Base-by-base conservation (phyloP, 2,329 filamentous ascomycete species). In the Aquanectria penicillioides region DNA sequence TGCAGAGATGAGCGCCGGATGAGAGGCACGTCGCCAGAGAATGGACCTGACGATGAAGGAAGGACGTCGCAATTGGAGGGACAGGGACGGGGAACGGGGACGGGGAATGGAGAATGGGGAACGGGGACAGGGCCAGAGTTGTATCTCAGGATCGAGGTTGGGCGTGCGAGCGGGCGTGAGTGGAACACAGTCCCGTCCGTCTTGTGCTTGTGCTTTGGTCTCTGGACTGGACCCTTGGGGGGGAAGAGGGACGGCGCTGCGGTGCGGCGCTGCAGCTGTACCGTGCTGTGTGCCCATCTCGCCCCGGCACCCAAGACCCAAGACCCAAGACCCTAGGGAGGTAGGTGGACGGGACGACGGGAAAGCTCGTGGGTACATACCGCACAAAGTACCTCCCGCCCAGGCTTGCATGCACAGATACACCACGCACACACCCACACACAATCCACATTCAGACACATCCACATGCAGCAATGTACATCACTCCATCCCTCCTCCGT, bases 71-170 rank as follows among this genome's bases (percentile, higher is more conserved):
- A 70, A 70, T 70, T 65, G 68, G 57, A 68, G 54, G 41, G 68
- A 54, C 65, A 62, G 53, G 58, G 53, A 61, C 58, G 58, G 58
- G 53, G 40, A 33, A 47, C 37, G 56, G 50, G 34, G 46, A 47
- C 64, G 53, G 66, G 43, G 57, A 61, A 65, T 65, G 63, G 54
- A 53, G 67, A 65, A 67, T 58, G 59, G 57, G 63, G 59, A 62
- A 69, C 52, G 64, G 68, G 68, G 65, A 64, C 63, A 59, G 58
- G 67, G 59, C 60, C 61, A 61, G 49, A 69, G 65, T 68, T 70
- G 68, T 70, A 70, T 70, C 66, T 70, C 65, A 60, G 65, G 60
- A 63, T 68, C 68, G 61, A 66, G 62, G 64, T 63, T 64, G 65
- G 67, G 63, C 67, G 61, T 63, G 63, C 52, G 58, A 57, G 59